Base-by-base conservation (phyloP, 2,329 filamentous ascomycete genomes). In the Graphilbum ipis-grandicollis region DNA sequence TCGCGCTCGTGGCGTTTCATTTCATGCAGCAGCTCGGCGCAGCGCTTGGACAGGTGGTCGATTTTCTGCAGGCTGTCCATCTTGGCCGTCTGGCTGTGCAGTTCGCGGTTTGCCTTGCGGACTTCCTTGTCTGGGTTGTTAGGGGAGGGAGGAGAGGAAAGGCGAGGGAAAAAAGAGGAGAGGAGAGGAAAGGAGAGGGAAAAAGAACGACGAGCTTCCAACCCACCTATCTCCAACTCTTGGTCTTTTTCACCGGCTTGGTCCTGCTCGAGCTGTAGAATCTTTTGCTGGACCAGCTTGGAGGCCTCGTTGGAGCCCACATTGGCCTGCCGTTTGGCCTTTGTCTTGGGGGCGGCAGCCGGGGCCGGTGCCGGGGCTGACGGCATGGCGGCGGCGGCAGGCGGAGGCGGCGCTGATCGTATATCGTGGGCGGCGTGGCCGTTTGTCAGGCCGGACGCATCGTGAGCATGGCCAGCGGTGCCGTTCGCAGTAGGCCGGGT, bases 1-100 rank as follows among this genome's bases (percentile, higher is more conserved):
- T 98, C 90, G 42, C 86, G 79, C 56, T 98, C 88, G 41, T 93
- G 69, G 39, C 86, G 79, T 58, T 94, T 93, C 84, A 96, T 93
- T 42, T 94, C 86, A 37, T 82, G 78, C 40, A 96, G 65, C 5
- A 96, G 71, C 50, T 96, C 86, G 42, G 82, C 85, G 47, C 90
- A 94, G 50, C 85, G 83, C 52, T 83, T 88, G 48, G 88, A 83
- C 12, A 96, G 71, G 35, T 82, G 74, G 38, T 96, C 88, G 46
- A 96, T 82, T 52, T 90, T 90, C 48, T 83, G 82, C 61, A 93
- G 71, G 38, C 90, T 82, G 47, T 82, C 84, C 68, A 94, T 88
- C 57, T 93, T 90, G 43, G 80, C 83, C 36, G 93, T 79, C 44
- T 92, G 75, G 48, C 82, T 81, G 46, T 83, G 77, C 34, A 98